These are phyloP conservation scores for Peziza echinospora DNA, from an alignment of 495 filamentous ascomycete species.

Conservation along the genomic window DNA sequence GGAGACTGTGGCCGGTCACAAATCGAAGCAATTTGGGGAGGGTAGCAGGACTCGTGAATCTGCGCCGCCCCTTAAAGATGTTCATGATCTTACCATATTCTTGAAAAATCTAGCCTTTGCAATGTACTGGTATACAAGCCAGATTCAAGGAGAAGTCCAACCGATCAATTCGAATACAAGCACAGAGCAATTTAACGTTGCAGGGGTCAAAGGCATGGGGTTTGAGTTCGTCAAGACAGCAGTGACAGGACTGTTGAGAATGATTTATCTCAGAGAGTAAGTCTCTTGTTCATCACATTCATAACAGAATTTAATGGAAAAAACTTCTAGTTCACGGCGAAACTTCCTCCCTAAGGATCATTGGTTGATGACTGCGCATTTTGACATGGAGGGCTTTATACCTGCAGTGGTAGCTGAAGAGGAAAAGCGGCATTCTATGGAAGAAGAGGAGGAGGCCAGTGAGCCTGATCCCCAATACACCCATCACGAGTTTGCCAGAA, in stretches of 20 bases:
- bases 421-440: conserved; percentile 47
- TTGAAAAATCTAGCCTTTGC: conserved; percentile 85
- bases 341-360: conserved; percentile 61
- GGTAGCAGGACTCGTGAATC: conserved; percentile 15
- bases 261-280: conserved; percentile 81
- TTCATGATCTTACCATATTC: conserved; percentile 58
- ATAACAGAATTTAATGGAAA: too few species aligned
- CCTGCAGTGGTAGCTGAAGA: conserved; percentile 72
- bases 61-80: conserved; percentile 39
- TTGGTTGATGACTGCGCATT: conserved; percentile 84
- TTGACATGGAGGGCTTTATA: conserved; percentile 85
- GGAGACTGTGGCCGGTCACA: conserved; percentile 12
- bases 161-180: conserved; percentile 3
- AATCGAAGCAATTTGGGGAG: neutral
- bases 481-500: conserved; percentile 25
- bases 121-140: conserved; percentile 61
- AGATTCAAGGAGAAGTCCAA: conserved; percentile 36
- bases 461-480: conserved; percentile 5
- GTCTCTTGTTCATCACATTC: too few species aligned
- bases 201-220: conserved; percentile 42
- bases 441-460: conserved; percentile 30
- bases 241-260: conserved; percentile 60
- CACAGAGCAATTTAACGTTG: conserved; percentile 4
- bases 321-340: conserved; percentile 57
- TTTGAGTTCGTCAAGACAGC: conserved; percentile 59